Evolutionary conservation across 164 flowering plant species (phyloP).

Genomic region (Euptelea pleiosperma): DNA sequence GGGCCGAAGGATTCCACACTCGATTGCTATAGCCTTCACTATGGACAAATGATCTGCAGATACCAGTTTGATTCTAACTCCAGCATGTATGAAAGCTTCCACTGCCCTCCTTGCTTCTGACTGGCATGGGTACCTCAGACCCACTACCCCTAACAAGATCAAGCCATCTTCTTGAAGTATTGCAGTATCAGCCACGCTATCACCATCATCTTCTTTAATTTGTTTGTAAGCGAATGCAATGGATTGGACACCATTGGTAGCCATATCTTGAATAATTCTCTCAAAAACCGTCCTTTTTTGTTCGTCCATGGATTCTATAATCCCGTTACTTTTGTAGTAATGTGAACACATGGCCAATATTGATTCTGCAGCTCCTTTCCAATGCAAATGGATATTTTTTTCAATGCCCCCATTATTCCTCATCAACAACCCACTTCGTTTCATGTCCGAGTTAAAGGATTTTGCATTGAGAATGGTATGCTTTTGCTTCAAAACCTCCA

Average conservation of each 20-base stretch:
- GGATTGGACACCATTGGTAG: conserved; percentile 8
- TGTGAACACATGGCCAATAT: conserved; percentile 24
- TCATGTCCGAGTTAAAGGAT: neutral
- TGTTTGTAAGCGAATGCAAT: conserved; percentile 25
- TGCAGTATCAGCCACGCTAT: conserved; percentile 9
- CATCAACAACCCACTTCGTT: conserved; percentile 14
- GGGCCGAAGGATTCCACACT: conserved; percentile 5
- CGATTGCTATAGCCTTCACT: conserved; percentile 7
- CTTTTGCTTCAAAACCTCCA: neutral
- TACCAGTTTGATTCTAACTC: conserved; percentile 21
- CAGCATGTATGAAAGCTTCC: conserved; percentile 9
- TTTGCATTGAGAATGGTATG: neutral
- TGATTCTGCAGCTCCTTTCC: conserved; percentile 20
- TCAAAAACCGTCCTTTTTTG: conserved; percentile 6
- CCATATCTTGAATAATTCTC: conserved; percentile 11
- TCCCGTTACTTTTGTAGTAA: conserved; percentile 24
- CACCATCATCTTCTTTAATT: conserved; percentile 1
- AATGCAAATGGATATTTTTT: conserved; percentile 6
- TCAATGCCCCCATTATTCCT: conserved; percentile 10
- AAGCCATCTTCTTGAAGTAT: conserved; percentile 11
- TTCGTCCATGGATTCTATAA: conserved; percentile 6
- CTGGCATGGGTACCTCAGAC: conserved; percentile 10
- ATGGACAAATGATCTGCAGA: conserved; percentile 19
- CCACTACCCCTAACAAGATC: conserved; percentile 18
- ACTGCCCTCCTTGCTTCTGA: neutral